phyloP scores from a whole-genome alignment of 169 alveolate species.

The Babesia ovis region DNA sequence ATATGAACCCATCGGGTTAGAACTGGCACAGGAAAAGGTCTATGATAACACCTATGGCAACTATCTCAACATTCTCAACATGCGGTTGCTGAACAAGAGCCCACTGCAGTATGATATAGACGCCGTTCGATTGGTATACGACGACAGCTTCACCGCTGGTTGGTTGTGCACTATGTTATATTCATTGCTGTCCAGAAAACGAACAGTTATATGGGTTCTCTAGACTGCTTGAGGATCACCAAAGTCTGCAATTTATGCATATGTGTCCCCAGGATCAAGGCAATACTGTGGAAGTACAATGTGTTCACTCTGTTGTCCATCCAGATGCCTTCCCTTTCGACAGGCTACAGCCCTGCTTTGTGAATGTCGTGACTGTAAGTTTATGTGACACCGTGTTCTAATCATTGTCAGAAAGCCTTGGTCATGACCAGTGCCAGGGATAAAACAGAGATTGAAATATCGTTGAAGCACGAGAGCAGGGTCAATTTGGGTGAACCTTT shows the following conservation, averaged over 20 bases:
- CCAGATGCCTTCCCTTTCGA: constrained; percentile 31
- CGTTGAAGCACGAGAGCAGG: constrained; percentile 17
- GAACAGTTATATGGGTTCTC: constrained; percentile 38
- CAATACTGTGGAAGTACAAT: constrained; percentile 15
- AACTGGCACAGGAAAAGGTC: background rate
- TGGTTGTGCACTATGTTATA: background rate
- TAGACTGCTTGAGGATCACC: constrained; percentile 3
- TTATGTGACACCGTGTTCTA: background rate
- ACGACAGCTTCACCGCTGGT: constrained; percentile 11
- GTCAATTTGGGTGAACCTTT: constrained; percentile 22
- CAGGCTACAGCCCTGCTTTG: constrained; percentile 25
- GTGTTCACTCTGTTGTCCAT: constrained; percentile 19
- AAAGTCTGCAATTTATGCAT: constrained; percentile 27
- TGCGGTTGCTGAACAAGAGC: constrained; percentile 32
- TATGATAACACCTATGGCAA: constrained; percentile 30
- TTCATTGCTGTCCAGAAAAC: constrained; percentile 9
- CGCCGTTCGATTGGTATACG: constrained; percentile 20
- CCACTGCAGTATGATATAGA: constrained; percentile 24
- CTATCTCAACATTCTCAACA: constrained; percentile 16
- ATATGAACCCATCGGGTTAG: constrained; percentile 12
- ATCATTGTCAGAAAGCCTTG: background rate
- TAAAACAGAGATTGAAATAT: background rate
- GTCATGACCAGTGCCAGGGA: background rate
- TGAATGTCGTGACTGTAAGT: constrained; percentile 16
- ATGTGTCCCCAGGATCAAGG: background rate